Percentiles rank a stretch among this genome's conserved stretches.
phyloP scores from a whole-genome alignment of 371 early-diverging fungal species.

The Polyrhizophydium stewartii region DNA sequence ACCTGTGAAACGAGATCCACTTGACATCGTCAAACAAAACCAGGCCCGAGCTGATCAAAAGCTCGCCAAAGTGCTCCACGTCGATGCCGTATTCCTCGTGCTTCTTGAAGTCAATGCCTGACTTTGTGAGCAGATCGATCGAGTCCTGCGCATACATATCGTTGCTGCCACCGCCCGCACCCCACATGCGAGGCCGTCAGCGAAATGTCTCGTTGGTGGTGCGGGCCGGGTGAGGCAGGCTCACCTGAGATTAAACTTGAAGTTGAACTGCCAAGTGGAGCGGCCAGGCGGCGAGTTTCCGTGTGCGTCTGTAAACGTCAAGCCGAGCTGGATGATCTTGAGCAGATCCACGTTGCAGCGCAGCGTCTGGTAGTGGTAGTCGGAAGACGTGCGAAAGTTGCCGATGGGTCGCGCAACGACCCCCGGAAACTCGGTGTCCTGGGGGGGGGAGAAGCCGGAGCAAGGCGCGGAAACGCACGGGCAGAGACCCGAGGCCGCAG shows the following conservation, averaged over 20 bases:
- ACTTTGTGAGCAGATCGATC: conserved; percentile 93
- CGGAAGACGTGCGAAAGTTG: conserved; percentile 88
- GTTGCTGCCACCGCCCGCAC: too few relatives aligned
- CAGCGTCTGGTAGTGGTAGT: conserved; percentile 97
- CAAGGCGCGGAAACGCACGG: too few relatives aligned
- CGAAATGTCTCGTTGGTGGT: too few relatives aligned
- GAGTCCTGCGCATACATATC: conserved; percentile 99
- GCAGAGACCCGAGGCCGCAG: too few relatives aligned
- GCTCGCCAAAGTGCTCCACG: conserved; percentile 94
- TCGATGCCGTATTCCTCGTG: conserved; percentile 98
- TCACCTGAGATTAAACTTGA: conserved; percentile 90
- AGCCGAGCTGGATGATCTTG: conserved; percentile 98
- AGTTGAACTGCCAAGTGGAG: conserved; percentile 99
- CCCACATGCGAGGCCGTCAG: too few relatives aligned
- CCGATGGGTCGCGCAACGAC: conserved; percentile 99
- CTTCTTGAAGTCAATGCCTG: conserved; percentile 98
- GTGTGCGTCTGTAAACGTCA: conserved; percentile 92
- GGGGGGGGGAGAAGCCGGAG: neutral
- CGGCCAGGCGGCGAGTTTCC: conserved; percentile 88
- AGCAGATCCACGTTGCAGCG: conserved; percentile 98
- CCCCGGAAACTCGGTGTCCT: conserved; percentile 99
- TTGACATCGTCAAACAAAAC: conserved; percentile 90
- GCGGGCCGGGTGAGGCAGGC: too few relatives aligned
- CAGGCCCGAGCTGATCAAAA: conserved; percentile 96
- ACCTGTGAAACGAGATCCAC: conserved; percentile 99